A percentile compares a stretch with the other conserved stretches of the same genome.
Conservation (phyloP, 306 rosid species). For the Senna siamea region DNA sequence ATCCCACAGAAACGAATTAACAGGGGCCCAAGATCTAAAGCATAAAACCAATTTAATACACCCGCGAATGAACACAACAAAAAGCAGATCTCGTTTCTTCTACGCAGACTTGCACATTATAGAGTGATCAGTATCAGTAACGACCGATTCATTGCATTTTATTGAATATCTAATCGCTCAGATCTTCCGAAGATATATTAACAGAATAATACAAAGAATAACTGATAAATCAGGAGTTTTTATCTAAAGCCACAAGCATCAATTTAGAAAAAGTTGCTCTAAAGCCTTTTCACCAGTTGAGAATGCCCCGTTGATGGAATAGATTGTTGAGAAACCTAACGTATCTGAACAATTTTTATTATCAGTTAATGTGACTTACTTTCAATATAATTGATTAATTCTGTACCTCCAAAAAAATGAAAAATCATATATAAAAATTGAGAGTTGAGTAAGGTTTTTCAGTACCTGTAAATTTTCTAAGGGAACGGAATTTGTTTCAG, state of each 20-base stretch:
- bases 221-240: background rate
- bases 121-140: background rate
- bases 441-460: slow-evolving; percentile 5
- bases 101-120: background rate
- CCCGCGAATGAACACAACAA: background rate
- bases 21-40: background rate
- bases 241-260: background rate
- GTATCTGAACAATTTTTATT: background rate
- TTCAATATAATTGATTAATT: background rate
- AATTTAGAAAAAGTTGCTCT: background rate
- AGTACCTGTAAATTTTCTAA: slow-evolving; percentile 58
- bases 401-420: background rate
- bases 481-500: slow-evolving; percentile 60
- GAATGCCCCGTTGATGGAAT: background rate
- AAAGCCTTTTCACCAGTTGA: background rate
- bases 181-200: slow-evolving; percentile 5
- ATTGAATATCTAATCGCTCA: background rate
- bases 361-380: background rate
- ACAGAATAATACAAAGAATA: background rate
- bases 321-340: background rate
- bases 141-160: background rate
- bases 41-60: background rate
- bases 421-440: background rate
- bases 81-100: background rate
- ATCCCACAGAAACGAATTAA: background rate